Base-by-base conservation (phyloP, 192 early-diverging fungal species). In the Coemansia sp. region DNA sequence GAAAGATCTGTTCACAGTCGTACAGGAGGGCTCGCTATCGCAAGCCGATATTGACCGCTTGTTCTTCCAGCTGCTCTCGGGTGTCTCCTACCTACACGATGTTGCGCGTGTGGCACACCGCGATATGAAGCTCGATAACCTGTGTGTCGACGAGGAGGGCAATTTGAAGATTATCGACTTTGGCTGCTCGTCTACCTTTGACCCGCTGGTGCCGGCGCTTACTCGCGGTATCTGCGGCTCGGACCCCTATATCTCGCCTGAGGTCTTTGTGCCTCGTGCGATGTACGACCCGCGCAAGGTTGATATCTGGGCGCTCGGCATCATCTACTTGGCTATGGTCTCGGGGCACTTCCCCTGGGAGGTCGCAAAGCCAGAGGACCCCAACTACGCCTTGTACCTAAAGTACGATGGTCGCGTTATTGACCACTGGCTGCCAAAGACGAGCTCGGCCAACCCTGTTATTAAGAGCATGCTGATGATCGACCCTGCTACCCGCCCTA, bases 181-280 rank as follows among this genome's bases (percentile, higher is more conserved):
- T 85, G 94, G 94, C 2, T 92, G 93, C 72, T 89, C 90, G 12
- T 87, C 88, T 27, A 94, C 90, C 10, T 92, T 92, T 49, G 89
- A 90, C 90, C 78, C 89, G 67, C 62, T 73, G 79, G 67, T 63
- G 75, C 69, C 92, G 81, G 63, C 88, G 24, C 89, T 90, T 41
- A 93, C 93, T 20, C 86, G 83, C 79, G 97, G 96, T 22, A 83
- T 95, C 31, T 94, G 88, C 77, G 97, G 97, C 1, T 94, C 92
- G 11, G 95, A 95, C 64, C 95, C 97, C 10, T 98, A 98, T 83
- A 97, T 98, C 83, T 93, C 94, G 0, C 97, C 97, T 40, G 97
- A 97, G 75, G 85, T 89, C 34, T 93, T 94, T 73, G 68, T 72
- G 13, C 75, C 81, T 15, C 73, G 69, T 27, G 83, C 86, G 0